Evolutionary conservation across 768 basidiomycete genomes (phyloP), one percentile per base, ranked within the genome.

Genomic region (Suillus americanus): DNA sequence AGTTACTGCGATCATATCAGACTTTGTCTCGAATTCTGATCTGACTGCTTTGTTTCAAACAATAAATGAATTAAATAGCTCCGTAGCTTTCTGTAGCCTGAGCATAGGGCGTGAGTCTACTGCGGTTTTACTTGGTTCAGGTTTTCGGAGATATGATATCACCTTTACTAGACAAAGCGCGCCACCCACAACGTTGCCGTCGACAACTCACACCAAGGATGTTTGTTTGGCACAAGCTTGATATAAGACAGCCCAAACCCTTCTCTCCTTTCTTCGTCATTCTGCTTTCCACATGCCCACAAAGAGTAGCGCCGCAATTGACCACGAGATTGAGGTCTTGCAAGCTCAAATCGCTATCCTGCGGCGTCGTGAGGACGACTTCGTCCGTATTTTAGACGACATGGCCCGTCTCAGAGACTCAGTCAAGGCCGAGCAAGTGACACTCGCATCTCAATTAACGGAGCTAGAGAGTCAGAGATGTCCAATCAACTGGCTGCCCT

Each of bases 401-500:
- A 75, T 84, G 70, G 69, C 73, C 59, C 71, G 65, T 45, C 74
- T 82, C 62, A 79, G 77, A 67, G 75, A 73, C 48, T 76, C 78
- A 3, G 70, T 80, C 14, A 69, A 66, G 20, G 65, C 61, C 41
- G 79, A 85, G 69, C 78, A 71, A 60, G 66, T 68, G 63, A 69
- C 64, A 0, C 67, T 82, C 37, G 73, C 74, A 55, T 66, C 68
- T 41, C 75, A 73, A 63, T 69, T 73, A 45, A 67, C 57, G 62
- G 72, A 73, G 28, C 73, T 86, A n/a, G 72, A 81, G 53, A 76
- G 73, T 16, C 76, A 80, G 68, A 79, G 75, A 54, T 74, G 79
- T 30, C 84, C 85, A 18, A 77, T 85, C 62, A 80, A 83, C 65
- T 83, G 82, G 79, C 79, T 86, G 54, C 85, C 85, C 16, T 64